Percentiles rank a stretch among this genome's conserved stretches.
Evolutionary conservation across 2,329 filamentous ascomycete species (phyloP).

Genomic region (Neocucurbitaria cava): DNA sequence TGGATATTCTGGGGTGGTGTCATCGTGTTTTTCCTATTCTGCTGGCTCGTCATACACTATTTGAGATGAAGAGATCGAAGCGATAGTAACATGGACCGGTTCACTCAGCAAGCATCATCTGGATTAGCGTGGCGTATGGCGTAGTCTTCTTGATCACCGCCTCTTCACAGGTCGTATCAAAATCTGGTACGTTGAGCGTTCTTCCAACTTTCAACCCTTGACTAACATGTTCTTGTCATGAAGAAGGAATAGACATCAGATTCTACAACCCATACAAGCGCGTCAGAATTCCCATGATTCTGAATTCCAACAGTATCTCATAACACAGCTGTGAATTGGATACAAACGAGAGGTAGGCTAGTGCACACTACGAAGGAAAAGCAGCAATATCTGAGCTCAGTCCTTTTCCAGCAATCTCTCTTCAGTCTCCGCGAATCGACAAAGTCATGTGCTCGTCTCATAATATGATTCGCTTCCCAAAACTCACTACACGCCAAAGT

Average conservation of each 20-base stretch:
- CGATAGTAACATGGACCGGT: neutral
- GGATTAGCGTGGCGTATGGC: slow-evolving; percentile 28
- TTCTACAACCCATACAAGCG: neutral
- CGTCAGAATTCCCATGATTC: neutral
- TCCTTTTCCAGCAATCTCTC: neutral
- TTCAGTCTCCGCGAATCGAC: neutral
- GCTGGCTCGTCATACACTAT: slow-evolving; percentile 88
- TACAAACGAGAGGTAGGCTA: neutral
- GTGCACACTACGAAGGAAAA: neutral
- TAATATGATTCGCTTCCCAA: neutral
- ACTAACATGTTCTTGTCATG: neutral
- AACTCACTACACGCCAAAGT: neutral
- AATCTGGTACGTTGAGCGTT: neutral
- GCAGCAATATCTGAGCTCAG: neutral
- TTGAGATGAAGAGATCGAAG: slow-evolving; percentile 57
- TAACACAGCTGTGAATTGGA: neutral
- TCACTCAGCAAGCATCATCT: neutral
- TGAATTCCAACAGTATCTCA: neutral
- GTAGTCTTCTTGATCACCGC: neutral
- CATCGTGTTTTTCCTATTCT: slow-evolving; percentile 86
- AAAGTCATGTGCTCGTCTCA: neutral
- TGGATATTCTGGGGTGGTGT: slow-evolving; percentile 96
- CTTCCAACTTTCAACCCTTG: neutral
- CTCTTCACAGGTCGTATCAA: neutral
- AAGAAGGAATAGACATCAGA: neutral